phyloP scores from a whole-genome alignment of 768 basidiomycete genomes.

The Postia placenta region DNA sequence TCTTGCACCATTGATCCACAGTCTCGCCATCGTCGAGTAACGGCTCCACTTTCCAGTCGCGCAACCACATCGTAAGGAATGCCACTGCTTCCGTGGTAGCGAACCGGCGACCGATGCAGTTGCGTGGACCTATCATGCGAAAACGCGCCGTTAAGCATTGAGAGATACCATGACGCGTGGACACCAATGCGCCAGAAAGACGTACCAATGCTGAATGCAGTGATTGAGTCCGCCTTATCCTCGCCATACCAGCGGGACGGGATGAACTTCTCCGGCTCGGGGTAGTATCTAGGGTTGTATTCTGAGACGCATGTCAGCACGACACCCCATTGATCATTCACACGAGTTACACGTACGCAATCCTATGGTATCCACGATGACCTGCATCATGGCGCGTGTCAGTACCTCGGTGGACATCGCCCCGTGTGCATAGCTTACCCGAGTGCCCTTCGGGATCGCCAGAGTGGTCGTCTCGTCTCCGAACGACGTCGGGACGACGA shows the following conservation, averaged over 20 bases:
- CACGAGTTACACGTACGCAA: background rate
- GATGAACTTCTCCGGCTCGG: conserved; percentile 30
- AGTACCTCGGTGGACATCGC: too few species aligned
- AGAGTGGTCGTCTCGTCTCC: background rate
- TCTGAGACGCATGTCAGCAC: conserved; percentile 18
- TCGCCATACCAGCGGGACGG: conserved; percentile 34
- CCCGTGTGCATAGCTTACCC: too few species aligned
- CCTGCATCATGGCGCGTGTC: too few species aligned
- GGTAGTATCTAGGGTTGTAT: conserved; percentile 30
- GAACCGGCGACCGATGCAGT: conserved; percentile 51
- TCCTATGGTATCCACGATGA: background rate
- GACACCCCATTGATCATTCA: background rate
- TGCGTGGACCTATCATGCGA: conserved; percentile 34
- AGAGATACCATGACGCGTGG: background rate
- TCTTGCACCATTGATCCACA: background rate
- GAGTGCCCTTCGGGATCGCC: background rate
- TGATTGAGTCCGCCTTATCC: conserved; percentile 8
- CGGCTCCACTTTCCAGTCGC: conserved; percentile 49
- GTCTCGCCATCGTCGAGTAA: conserved; percentile 34
- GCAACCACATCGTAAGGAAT: conserved; percentile 44
- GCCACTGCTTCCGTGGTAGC: conserved; percentile 45
- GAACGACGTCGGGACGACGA: conserved; percentile 10
- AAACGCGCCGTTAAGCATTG: background rate
- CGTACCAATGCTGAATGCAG: conserved; percentile 16
- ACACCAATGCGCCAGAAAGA: too few species aligned